phyloP scores from a whole-genome alignment of 148 eudicot genomes.

The Spergularia marina region DNA sequence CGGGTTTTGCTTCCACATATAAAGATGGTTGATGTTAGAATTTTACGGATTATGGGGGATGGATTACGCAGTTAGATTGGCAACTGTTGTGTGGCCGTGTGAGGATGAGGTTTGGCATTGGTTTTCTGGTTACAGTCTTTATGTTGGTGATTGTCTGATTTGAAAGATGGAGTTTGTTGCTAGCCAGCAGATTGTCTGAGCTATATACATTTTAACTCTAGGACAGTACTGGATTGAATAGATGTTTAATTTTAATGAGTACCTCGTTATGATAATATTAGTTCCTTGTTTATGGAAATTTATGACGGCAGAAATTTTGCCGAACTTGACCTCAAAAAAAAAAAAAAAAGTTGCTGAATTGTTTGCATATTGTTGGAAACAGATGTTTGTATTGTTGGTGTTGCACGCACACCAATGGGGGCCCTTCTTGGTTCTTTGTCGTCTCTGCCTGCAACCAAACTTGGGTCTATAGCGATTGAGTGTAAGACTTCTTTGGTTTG shows the following conservation, averaged over 20 bases:
- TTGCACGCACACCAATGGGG: slow-evolving; percentile 90
- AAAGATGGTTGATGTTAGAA: not conserved
- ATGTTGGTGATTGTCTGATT: not conserved
- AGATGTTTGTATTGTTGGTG: slow-evolving; percentile 95
- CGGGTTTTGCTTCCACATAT: not conserved
- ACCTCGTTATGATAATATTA: not conserved
- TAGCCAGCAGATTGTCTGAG: not conserved
- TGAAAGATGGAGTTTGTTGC: not conserved
- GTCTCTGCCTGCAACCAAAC: slow-evolving; percentile 86
- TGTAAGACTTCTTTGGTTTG: slow-evolving; percentile 36
- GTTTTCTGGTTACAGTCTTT: not conserved
- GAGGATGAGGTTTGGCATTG: not conserved
- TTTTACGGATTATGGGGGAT: not conserved
- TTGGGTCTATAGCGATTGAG: slow-evolving; percentile 78
- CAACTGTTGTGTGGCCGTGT: not conserved
- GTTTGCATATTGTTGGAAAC: slow-evolving; percentile 17
- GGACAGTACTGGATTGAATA: not conserved
- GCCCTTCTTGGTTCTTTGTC: slow-evolving; percentile 87
- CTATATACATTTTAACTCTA: not conserved
- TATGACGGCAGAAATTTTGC: not conserved
- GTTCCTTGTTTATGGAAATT: not conserved
- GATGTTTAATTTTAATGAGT: not conserved
- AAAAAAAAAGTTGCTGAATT: not conserved
- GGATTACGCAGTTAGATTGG: not conserved
- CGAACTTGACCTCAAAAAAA: not conserved